These are phyloP conservation scores for Eucalyptus microcorys DNA, from an alignment of 345 rosid species.

Conservation along the genomic window DNA sequence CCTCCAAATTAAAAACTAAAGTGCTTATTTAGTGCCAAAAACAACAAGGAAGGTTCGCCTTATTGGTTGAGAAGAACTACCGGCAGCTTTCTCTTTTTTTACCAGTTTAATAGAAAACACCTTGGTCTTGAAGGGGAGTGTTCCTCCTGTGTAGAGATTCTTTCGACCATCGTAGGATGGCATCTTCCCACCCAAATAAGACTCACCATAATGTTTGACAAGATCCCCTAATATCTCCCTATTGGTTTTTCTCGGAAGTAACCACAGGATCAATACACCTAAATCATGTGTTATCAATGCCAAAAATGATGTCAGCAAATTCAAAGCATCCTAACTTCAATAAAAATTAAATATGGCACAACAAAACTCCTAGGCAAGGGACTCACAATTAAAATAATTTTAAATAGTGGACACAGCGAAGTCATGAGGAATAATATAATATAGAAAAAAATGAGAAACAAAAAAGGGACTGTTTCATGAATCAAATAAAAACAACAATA, in stretches of 20 bases:
- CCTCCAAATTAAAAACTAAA: background rate
- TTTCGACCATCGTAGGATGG: conserved; percentile 70
- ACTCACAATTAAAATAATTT: no score
- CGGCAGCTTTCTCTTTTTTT: background rate
- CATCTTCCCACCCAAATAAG: conserved; percentile 14
- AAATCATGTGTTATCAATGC: background rate
- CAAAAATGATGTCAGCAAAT: background rate
- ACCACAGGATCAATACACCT: conserved; percentile 61
- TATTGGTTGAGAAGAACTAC: background rate
- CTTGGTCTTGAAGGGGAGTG: conserved; percentile 46
- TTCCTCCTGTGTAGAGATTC: conserved; percentile 55
- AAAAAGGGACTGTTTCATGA: no score
- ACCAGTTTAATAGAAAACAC: conserved; percentile 33
- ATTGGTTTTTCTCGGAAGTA: conserved; percentile 20
- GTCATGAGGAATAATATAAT: no score
- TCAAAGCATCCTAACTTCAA: background rate
- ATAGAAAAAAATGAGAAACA: no score
- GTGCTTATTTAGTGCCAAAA: background rate
- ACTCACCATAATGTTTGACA: background rate
- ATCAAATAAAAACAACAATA: no score
- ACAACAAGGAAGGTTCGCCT: background rate
- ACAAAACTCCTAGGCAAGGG: background rate
- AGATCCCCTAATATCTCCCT: conserved; percentile 21
- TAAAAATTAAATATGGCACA: background rate
- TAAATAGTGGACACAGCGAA: no score